These are phyloP conservation scores for Vitis hybrid DNA, from an alignment of 177 flowering plant species.

Conservation along the genomic window DNA sequence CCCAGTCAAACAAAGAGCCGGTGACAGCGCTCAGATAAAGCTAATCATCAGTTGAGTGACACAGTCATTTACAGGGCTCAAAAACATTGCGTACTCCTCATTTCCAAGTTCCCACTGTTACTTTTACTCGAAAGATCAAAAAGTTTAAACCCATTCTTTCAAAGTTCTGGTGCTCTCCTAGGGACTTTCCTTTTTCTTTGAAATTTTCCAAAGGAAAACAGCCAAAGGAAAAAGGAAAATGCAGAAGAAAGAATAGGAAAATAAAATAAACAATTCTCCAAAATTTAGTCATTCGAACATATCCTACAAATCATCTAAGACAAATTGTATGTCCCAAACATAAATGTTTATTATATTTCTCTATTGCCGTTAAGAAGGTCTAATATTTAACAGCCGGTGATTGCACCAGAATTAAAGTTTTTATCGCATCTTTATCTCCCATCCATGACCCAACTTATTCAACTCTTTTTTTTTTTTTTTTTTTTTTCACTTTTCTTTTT, in stretches of 20 bases:
- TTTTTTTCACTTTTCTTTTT: not conserved
- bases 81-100: no score
- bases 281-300: no score
- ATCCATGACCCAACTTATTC: conserved; percentile 27
- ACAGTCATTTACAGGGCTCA: no score
- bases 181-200: no score
- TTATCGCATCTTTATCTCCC: conserved; percentile 22
- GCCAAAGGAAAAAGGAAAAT: not conserved
- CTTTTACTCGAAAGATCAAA: no score
- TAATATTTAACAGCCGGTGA: conserved; percentile 45
- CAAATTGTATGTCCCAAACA: conserved; percentile 18
- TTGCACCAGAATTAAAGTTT: conserved; percentile 36
- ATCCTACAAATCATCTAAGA: not conserved
- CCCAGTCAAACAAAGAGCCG: conserved; percentile 50
- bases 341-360: not conserved
- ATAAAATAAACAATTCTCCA: not conserved
- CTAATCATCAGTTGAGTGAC: conserved; percentile 7
- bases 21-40: conserved; percentile 1
- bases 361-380: conserved; percentile 37
- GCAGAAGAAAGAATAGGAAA: not conserved
- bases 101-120: no score
- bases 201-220: no score
- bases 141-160: no score
- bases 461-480: conserved; percentile 2
- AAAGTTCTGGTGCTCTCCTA: no score